These are phyloP conservation scores for Fusarium sp. DNA, from an alignment of 2,329 filamentous ascomycete genomes.

Conservation along the genomic window DNA sequence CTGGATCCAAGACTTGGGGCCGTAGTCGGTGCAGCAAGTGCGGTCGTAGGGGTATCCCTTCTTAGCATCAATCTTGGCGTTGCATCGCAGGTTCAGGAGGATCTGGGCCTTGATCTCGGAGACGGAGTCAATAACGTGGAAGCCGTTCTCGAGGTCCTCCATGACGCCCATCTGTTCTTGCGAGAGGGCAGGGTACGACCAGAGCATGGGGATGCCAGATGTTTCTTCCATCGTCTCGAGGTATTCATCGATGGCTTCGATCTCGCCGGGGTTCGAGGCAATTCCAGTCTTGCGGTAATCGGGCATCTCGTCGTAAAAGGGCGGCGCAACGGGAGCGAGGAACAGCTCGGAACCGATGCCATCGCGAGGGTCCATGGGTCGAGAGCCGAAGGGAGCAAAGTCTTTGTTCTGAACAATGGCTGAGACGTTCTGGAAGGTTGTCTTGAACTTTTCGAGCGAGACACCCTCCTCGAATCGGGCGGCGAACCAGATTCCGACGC, in stretches of 20 bases:
- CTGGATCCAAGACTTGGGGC: constrained; percentile 40
- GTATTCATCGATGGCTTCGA: constrained; percentile 34
- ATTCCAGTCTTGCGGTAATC: constrained; percentile 31
- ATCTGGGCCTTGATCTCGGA: constrained; percentile 53
- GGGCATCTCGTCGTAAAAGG: constrained; percentile 35
- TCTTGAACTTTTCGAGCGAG: constrained; percentile 28
- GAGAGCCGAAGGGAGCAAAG: constrained; percentile 30
- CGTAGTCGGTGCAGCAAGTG: constrained; percentile 66
- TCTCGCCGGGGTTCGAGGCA: constrained; percentile 23
- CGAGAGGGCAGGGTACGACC: constrained; percentile 34
- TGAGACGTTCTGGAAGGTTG: constrained; percentile 33
- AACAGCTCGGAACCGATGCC: constrained; percentile 46
- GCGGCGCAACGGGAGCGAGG: constrained; percentile 41
- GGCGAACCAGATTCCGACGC: constrained; percentile 44
- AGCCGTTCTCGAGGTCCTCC: constrained; percentile 36
- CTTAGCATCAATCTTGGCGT: constrained; percentile 49
- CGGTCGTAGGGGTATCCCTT: constrained; percentile 57
- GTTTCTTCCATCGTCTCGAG: constrained; percentile 21
- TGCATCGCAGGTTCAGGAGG: constrained; percentile 68
- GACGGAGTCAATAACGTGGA: constrained; percentile 47
- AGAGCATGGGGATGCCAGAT: constrained; percentile 33
- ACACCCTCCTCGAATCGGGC: constrained; percentile 31
- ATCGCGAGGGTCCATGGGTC: constrained; percentile 41
- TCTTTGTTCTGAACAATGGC: constrained; percentile 28
- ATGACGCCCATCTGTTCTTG: constrained; percentile 28